phyloP scores from a whole-genome alignment of 208 protist species.

The Crithidia expoeki region DNA sequence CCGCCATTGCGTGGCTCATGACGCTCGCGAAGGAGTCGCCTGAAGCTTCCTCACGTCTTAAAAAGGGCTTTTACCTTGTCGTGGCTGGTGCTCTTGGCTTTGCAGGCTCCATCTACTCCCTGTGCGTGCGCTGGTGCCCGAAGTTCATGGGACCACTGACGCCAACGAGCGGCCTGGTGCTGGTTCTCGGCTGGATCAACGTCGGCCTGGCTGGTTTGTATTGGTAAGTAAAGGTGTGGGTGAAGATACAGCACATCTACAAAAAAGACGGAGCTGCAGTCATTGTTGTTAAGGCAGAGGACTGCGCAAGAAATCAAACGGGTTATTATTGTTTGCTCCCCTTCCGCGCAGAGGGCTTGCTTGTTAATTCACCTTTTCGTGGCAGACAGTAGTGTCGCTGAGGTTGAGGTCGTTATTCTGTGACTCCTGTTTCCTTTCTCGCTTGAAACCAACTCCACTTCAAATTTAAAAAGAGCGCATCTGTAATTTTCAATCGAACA shows the following conservation, averaged over 20 bases:
- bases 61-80: constrained; percentile 58
- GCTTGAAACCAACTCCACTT: no score
- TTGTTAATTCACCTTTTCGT: no score
- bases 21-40: constrained; percentile 28
- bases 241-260: neutral
- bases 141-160: constrained; percentile 66
- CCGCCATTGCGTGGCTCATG: constrained; percentile 41
- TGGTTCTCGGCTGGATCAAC: constrained; percentile 70
- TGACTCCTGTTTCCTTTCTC: no score
- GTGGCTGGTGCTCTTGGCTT: constrained; percentile 57
- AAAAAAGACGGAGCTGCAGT: neutral
- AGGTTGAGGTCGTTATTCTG: no score
- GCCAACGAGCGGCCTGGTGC: constrained; percentile 65
- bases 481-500: no score
- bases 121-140: constrained; percentile 48
- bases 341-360: no score
- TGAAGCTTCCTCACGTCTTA: constrained; percentile 38
- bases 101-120: constrained; percentile 69
- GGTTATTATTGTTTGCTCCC: neutral
- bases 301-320: neutral
- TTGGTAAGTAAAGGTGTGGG: no score
- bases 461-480: no score
- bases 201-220: constrained; percentile 57
- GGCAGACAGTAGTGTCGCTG: no score
- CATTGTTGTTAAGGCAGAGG: no score